Base-by-base conservation (phyloP, 192 early-diverging fungal genomes). In the Podila clonocystis region DNA sequence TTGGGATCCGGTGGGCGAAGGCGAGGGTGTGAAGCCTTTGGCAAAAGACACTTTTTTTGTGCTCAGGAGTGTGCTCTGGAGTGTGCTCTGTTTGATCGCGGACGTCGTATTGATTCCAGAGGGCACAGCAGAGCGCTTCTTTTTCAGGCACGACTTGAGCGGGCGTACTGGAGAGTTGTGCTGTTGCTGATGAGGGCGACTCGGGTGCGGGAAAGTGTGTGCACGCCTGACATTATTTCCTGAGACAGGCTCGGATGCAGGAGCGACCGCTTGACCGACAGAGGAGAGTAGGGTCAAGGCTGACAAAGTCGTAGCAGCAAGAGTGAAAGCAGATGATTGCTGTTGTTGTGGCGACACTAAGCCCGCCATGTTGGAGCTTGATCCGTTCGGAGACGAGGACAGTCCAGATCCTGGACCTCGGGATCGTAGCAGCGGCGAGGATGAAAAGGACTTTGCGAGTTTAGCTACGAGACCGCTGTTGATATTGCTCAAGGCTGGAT, bases 91-190 rank as follows among this genome's bases (percentile, higher is more conserved):
- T 13, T 65, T 28, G 24, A 49, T 50, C 28, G 52, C 50, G 9
- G 50, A 19, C 24, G 34, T 7, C 13, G 62, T 57, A 3, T 26
- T 33, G 26, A 38, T 62, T n/a, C 5, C 63, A 6, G 59, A 7
- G 4, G 55, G 63, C 6, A 36, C 29, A 11, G 62, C 20, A n/a
- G 9, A 0, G 3, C 49, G 28, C 22, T 45, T 57, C 6, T 72
- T 60, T 50, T 68, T 79, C 59, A 79, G 65, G 33, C 75, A 79
- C 0, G 75, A 79, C 34, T 71, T 78, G 20, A 78, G 65, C 9
- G 63, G 68, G 41, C 34, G 58, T 4, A 31, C n/a, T 4, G 68
- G 19, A 30, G 50, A 33, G 19, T 63, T 28, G 6, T 48, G 48
- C 9, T 17, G 28, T 8, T 45, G 57, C 4, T 34, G 34, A 3